Percentiles rank a stretch among this genome's conserved stretches.
These are phyloP conservation scores for Aspergillus egyptiacus DNA, from an alignment of 495 filamentous ascomycete genomes.

Conservation along the genomic window DNA sequence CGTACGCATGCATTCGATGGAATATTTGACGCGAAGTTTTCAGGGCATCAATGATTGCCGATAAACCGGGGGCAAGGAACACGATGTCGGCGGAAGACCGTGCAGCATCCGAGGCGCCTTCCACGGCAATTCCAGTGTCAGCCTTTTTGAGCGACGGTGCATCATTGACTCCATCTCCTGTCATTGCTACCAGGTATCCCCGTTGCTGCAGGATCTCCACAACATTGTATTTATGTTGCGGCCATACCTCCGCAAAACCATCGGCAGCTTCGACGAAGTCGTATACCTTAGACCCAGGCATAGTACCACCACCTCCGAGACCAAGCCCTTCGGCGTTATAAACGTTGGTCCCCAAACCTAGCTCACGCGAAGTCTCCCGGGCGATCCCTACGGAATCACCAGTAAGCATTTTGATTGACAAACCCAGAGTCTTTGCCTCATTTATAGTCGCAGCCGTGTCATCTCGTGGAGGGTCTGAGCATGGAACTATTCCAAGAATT, in stretches of 20 bases:
- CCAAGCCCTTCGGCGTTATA: slow-evolving; percentile 88
- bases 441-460: slow-evolving; percentile 86
- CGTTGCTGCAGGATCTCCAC: slow-evolving; percentile 93
- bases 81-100: slow-evolving; percentile 92
- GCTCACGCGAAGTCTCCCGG: slow-evolving; percentile 80
- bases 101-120: slow-evolving; percentile 88
- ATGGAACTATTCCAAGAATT: slow-evolving; percentile 91
- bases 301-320: slow-evolving; percentile 77
- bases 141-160: slow-evolving; percentile 95
- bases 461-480: slow-evolving; percentile 84
- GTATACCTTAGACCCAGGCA: slow-evolving; percentile 87
- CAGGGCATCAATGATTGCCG: slow-evolving; percentile 86
- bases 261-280: slow-evolving; percentile 94
- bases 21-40: slow-evolving; percentile 95
- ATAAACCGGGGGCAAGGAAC: slow-evolving; percentile 84
- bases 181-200: slow-evolving; percentile 95
- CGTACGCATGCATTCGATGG: slow-evolving; percentile 95
- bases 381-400: slow-evolving; percentile 93
- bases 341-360: slow-evolving; percentile 88
- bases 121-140: slow-evolving; percentile 80
- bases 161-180: slow-evolving; percentile 97
- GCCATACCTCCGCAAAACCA: slow-evolving; percentile 92
- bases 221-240: slow-evolving; percentile 95
- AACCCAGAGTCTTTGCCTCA: slow-evolving; percentile 80
- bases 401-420: slow-evolving; percentile 95